Evolutionary conservation across 2,329 filamentous ascomycete genomes (phyloP), one percentile per base, ranked within the genome.

Genomic region (Fusarium virguliforme): DNA sequence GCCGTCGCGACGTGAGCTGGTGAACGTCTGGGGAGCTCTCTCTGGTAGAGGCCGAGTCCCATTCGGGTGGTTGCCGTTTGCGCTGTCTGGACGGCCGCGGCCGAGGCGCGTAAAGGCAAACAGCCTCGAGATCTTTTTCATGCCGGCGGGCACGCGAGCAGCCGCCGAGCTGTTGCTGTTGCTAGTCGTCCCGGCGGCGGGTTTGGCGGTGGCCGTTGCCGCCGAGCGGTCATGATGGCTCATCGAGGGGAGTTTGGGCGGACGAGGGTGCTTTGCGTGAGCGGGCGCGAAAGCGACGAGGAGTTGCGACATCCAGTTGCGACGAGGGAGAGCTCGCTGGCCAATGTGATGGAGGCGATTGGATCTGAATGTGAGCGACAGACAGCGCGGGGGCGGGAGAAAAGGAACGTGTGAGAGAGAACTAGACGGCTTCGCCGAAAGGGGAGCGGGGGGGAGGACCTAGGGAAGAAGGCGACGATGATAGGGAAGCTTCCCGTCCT

Each of bases 111-210:
- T 76, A 50, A 76, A 76, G 68, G 79, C 73, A 67, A 82, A 75
- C 62, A 82, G 78, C 62, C 78, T 78, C 53, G 80, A 79, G 58
- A 82, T 76, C 69, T 81, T 81, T 72, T 80, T 81, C 77, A 81
- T 81, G 54, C 68, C 72, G 24, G 60, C 62, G 40, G 63, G 53
- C 38, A 51, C 59, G 35, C 69, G 68, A 56, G 72, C 69, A 57
- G 61, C 59, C 41, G 70, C 38, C 48, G 48, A 66, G 54, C 70
- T 66, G 65, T 70, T n/a, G n/a, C n/a, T 66, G 65, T 58, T 57
- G 48, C 18, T 53, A n/a, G 12, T 15, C 18, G 48, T 18, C n/a
- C 68, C 67, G 62, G 59, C 62, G 28, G 72, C 57, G 37, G 73
- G 64, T 59, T 66, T 74, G 59, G 74, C 64, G 22, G 62, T 68